Conservation (phyloP, 148 eudicot genomes). For the Heliamphora exappendiculata region DNA sequence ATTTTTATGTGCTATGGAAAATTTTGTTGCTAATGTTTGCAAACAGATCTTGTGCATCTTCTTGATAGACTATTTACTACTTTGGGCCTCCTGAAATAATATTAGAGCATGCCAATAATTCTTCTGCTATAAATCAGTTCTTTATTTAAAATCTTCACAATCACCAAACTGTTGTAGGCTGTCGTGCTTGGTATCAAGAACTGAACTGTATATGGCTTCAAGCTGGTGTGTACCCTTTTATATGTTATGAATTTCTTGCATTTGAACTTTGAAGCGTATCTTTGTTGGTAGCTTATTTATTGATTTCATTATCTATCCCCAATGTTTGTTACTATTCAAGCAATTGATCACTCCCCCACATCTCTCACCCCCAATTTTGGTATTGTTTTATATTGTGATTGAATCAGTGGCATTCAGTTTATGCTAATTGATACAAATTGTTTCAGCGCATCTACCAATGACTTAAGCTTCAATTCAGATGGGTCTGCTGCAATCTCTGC, state of each 20-base stretch:
- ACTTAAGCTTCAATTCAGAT: slow-evolving; percentile 61
- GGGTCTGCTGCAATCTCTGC: slow-evolving; percentile 97
- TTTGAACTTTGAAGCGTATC: not conserved
- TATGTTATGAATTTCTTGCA: too few relatives aligned
- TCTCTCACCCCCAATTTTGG: not conserved
- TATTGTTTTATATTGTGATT: not conserved
- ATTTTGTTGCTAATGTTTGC: not conserved
- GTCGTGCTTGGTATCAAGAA: not conserved
- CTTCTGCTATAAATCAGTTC: not conserved
- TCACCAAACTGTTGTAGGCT: not conserved
- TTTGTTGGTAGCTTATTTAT: too few relatives aligned
- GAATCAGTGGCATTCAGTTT: not conserved
- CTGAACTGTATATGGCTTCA: not conserved
- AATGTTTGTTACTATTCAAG: not conserved
- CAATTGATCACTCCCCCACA: not conserved
- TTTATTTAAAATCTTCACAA: not conserved
- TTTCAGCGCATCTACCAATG: slow-evolving; percentile 48
- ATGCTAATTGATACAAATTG: slow-evolving; percentile 5
- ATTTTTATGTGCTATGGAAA: too few relatives aligned
- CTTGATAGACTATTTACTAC: too few relatives aligned
- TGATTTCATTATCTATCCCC: not conserved
- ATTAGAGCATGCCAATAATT: not conserved
- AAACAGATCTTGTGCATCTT: too few relatives aligned
- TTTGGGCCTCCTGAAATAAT: too few relatives aligned
- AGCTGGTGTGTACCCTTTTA: too few relatives aligned